phyloP scores from a whole-genome alignment of 768 basidiomycete species.

The Termitomyces eurrhizus region DNA sequence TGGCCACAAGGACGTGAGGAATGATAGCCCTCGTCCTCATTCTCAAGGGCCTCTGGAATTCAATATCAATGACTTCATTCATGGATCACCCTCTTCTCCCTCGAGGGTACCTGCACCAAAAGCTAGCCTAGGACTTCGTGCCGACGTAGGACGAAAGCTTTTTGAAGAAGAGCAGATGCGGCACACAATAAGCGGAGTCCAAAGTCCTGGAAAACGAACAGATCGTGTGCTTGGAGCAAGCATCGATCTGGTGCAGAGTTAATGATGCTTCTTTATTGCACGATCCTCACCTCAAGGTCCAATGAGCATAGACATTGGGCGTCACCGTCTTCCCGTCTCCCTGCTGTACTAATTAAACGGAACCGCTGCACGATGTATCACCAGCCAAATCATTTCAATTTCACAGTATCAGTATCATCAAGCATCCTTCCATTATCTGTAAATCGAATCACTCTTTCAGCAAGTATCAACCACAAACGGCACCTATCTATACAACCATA shows the following conservation, averaged over 20 bases:
- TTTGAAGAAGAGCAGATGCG: conserved; percentile 70
- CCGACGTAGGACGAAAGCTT: conserved; percentile 62
- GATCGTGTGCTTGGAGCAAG: conserved; percentile 36
- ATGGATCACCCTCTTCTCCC: conserved; percentile 68
- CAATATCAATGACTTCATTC: conserved; percentile 69
- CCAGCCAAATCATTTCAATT: conserved; percentile 26
- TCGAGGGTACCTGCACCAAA: conserved; percentile 34
- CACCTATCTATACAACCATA: conserved; percentile 13
- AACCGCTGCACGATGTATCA: conserved; percentile 38
- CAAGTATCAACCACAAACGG: conserved; percentile 16
- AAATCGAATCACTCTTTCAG: conserved; percentile 12
- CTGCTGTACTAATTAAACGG: conserved; percentile 40
- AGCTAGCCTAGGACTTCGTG: conserved; percentile 46
- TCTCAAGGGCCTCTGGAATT: conserved; percentile 39
- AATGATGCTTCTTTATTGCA: conserved; percentile 4
- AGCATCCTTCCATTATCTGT: conserved; percentile 17
- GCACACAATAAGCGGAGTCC: conserved; percentile 26
- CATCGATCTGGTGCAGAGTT: conserved; percentile 43
- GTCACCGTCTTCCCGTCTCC: conserved; percentile 16
- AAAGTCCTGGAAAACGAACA: conserved; percentile 23
- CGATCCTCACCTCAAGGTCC: conserved; percentile 8
- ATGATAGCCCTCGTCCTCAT: conserved; percentile 32
- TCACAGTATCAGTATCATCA: conserved; percentile 16
- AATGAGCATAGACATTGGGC: conserved; percentile 20
- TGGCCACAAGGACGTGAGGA: conserved; percentile 17